Percentiles rank a stretch among this genome's conserved stretches.
phyloP scores from a whole-genome alignment of 768 basidiomycete genomes.

The Lentinula lateritia region DNA sequence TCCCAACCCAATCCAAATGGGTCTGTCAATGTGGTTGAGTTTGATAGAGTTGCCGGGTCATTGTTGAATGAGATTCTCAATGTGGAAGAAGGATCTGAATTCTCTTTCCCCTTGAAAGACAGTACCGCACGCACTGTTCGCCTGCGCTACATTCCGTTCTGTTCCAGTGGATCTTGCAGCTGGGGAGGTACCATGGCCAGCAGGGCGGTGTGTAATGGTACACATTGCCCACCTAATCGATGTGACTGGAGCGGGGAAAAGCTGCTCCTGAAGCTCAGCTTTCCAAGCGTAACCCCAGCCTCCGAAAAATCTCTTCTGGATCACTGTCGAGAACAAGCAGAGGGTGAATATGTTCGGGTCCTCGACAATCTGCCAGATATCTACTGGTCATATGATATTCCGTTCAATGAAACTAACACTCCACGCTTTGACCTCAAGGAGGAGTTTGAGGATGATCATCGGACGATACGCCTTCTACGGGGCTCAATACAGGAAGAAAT shows the following conservation, averaged over 20 bases:
- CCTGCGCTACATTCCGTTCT: neutral
- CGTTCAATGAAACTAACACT: neutral
- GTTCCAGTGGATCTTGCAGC: neutral
- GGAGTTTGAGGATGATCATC: neutral
- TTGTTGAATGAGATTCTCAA: neutral
- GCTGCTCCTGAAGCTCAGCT: neutral
- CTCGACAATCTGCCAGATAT: neutral
- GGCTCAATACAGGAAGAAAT: neutral
- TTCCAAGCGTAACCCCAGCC: neutral
- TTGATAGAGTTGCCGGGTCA: neutral
- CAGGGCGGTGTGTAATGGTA: neutral
- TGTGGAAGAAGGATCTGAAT: neutral
- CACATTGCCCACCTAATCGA: neutral
- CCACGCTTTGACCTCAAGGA: neutral
- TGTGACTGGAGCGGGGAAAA: neutral
- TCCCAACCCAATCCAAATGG: too few relatives aligned
- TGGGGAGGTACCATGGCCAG: neutral
- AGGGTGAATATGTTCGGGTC: neutral
- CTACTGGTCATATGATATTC: too few relatives aligned
- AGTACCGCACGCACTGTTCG: neutral
- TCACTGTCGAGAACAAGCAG: neutral
- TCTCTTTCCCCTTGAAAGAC: neutral
- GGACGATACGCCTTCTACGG: neutral
- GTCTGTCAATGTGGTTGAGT: too few relatives aligned
- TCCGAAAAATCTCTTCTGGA: neutral